Evolutionary conservation across 2,329 filamentous ascomycete genomes (phyloP).

Genomic region (Pestalotiopsis sp.): DNA sequence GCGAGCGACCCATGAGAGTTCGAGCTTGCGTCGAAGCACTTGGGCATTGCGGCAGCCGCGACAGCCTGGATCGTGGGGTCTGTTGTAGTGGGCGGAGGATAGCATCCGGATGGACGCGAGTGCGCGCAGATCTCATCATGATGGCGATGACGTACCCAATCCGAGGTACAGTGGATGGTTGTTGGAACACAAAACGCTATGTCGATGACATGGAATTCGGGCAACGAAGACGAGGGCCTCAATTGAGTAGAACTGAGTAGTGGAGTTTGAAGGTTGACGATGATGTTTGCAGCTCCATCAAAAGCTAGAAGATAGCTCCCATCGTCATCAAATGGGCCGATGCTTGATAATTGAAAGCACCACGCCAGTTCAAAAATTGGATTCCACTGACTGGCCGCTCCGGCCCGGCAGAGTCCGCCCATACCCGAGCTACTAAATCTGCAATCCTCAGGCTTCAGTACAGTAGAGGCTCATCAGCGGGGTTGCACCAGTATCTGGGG

Average conservation of each 20-base stretch:
- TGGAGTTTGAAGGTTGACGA: neutral
- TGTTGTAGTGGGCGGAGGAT: conserved; percentile 10
- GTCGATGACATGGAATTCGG: neutral
- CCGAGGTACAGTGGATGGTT: neutral
- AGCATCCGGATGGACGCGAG: conserved; percentile 10
- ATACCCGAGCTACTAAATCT: neutral
- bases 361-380: neutral
- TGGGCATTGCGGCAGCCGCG: conserved; percentile 15
- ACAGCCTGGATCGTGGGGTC: conserved; percentile 7
- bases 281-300: neutral
- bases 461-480: neutral
- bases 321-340: neutral
- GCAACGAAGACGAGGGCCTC: neutral
- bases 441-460: neutral
- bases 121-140: conserved; percentile 13
- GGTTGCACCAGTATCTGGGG: neutral
- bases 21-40: conserved; percentile 27
- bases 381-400: neutral
- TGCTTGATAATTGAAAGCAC: neutral
- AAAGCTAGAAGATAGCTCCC: neutral
- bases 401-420: neutral
- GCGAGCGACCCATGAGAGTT: conserved; percentile 33
- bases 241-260: neutral
- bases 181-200: neutral
- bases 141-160: neutral